Base-by-base conservation (phyloP, 73 alveolate genomes). In the Tetrahymena borealis region DNA sequence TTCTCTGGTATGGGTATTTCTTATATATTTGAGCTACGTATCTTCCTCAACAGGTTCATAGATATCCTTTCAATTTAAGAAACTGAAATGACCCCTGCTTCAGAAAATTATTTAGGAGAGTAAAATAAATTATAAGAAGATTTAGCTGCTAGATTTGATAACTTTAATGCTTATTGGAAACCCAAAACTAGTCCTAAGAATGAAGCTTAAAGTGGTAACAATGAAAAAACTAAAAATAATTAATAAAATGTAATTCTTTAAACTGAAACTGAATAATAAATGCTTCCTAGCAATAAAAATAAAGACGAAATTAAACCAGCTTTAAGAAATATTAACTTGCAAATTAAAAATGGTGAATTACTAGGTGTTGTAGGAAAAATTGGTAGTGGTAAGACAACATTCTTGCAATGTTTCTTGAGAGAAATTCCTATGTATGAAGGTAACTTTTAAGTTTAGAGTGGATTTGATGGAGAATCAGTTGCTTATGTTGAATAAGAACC, bases 361-460 rank as follows among this genome's bases (percentile, higher is more conserved):
- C 91, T 95, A 32, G 95, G 96, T 3, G 90, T 96, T 8, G 91
- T 96, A 90, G 98, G 98, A 60, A 94, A 91, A 90, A 97, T 96
- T 33, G 98, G 98, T 13, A 94, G 97, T 33, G 98, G 98, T 0
- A 96, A 96, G 79, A 90, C 97, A 20, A 60, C 97, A 9, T 78
- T 96, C 32, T 90, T 96, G 38, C 35, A 91, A n/a, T 94, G 97
- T 3, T 38, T 96, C 38, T 90, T 96, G 77, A 96, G 97, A 28
- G 98, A 94, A 85, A 40, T 94, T 38, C 92, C 91, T 15, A 31
- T 39, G 1, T 79, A 94, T 16, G 90, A 94, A 10, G 96, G 96
- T 15, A 28, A 36, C 11, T 35, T 94, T 11, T 39, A 32, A 39
- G 85, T 85, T 31, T 77, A 40, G 31, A 60, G 28, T 60, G 28